A percentile compares a stretch with the other conserved stretches of the same genome.
phyloP scores from a whole-genome alignment of 2,329 filamentous ascomycete genomes.

The Cryphonectria radicalis region DNA sequence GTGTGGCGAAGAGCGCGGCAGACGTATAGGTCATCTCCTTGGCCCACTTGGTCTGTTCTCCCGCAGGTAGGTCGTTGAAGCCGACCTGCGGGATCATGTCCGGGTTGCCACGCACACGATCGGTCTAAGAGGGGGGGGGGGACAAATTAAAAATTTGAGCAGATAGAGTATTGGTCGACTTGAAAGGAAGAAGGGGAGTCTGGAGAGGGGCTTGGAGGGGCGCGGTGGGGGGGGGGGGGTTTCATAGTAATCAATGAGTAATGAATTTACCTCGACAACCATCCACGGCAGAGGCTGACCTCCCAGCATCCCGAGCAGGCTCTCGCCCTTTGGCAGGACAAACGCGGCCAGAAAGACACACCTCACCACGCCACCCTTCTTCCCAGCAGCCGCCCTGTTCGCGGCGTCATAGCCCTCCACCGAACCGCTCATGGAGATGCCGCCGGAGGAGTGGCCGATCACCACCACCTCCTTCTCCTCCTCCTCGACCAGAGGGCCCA shows the following conservation, averaged over 20 bases:
- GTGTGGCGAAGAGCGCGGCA: conserved; percentile 28
- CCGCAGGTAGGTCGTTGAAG: conserved; percentile 30
- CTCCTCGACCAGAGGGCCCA: conserved; percentile 32
- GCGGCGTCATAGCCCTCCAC: conserved; percentile 38
- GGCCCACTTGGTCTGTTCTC: conserved; percentile 25
- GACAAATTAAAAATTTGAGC: background rate
- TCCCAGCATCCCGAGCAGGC: conserved; percentile 32
- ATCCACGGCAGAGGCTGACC: conserved; percentile 36
- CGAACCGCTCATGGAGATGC: conserved; percentile 36
- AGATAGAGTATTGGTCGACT: background rate
- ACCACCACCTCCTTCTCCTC: conserved; percentile 40
- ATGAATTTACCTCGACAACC: conserved; percentile 25
- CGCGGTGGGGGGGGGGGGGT: no score
- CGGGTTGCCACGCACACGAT: conserved; percentile 26
- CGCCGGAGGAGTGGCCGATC: conserved; percentile 41
- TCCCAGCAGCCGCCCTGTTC: conserved; percentile 36
- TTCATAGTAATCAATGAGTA: background rate
- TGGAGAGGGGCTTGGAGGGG: background rate
- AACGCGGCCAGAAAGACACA: conserved; percentile 38
- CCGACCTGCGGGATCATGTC: conserved; percentile 26
- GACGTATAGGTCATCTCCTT: conserved; percentile 29
- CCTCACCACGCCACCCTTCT: conserved; percentile 41
- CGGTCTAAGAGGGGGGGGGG: conserved; percentile 1
- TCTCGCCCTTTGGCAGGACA: conserved; percentile 32
- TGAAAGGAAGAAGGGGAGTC: background rate